Conservation (phyloP, 805 yeast species). For the Cyberlindnera saturnus region DNA sequence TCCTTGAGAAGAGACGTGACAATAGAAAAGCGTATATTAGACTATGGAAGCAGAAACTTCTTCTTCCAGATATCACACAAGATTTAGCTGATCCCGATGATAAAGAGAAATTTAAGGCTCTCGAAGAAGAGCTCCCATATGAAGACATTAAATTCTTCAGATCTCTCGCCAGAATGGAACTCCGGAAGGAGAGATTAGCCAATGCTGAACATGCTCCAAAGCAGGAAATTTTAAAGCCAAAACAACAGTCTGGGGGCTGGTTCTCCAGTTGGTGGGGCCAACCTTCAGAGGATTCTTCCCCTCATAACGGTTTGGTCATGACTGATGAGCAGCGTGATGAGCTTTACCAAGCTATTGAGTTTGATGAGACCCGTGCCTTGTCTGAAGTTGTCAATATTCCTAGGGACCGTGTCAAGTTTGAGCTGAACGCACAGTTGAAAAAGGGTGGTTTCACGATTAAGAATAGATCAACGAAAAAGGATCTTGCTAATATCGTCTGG, state of each 20-base stretch:
- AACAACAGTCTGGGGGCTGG: constrained; percentile 47
- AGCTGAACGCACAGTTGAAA: constrained; percentile 59
- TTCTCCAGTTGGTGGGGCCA: constrained; percentile 57
- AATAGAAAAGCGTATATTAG: constrained; percentile 61
- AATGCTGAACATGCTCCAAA: constrained; percentile 12
- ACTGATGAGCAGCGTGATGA: constrained; percentile 88
- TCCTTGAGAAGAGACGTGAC: constrained; percentile 63
- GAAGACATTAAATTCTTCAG: constrained; percentile 86
- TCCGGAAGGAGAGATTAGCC: constrained; percentile 46
- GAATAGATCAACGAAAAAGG: constrained; percentile 26
- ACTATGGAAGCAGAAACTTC: constrained; percentile 60
- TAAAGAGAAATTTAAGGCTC: constrained; percentile 34
- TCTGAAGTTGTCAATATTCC: constrained; percentile 60
- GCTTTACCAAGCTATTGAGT: constrained; percentile 88
- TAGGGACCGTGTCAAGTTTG: constrained; percentile 62
- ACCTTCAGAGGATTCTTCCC: constrained; percentile 20
- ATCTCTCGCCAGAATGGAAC: constrained; percentile 64
- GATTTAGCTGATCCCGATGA: constrained; percentile 30
- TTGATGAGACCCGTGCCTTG: constrained; percentile 55
- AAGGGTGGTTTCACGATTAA: constrained; percentile 71
- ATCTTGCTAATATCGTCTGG: constrained; percentile 72
- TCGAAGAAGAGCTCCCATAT: constrained; percentile 57
- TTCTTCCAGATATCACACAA: constrained; percentile 26
- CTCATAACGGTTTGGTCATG: constrained; percentile 41
- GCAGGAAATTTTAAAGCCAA: constrained; percentile 1